Conservation (phyloP, 768 basidiomycete species). For the Mycena galericulata region DNA sequence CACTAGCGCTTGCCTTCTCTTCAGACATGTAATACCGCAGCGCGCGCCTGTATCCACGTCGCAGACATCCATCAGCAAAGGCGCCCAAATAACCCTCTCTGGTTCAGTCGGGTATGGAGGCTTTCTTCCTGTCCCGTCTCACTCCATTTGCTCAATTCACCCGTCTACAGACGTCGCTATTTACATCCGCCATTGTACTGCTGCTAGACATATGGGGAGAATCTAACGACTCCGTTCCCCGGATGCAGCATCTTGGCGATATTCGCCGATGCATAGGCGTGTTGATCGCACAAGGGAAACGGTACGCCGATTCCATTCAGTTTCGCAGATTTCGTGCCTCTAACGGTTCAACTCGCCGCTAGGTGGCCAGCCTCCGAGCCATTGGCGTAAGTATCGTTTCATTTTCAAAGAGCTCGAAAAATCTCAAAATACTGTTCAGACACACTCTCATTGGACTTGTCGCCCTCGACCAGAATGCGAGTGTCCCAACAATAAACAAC, state of each 20-base stretch:
- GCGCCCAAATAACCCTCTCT: slow-evolving; percentile 22
- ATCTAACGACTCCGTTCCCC: background rate
- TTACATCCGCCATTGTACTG: slow-evolving; percentile 23
- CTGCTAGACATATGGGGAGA: slow-evolving; percentile 24
- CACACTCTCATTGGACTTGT: too few relatives aligned
- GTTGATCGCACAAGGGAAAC: background rate
- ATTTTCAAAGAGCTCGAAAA: too few relatives aligned
- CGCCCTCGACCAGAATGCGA: too few relatives aligned
- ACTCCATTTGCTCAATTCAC: too few relatives aligned
- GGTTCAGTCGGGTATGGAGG: slow-evolving; percentile 24
- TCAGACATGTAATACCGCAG: slow-evolving; percentile 74
- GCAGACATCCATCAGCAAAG: slow-evolving; percentile 57
- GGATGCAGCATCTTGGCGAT: slow-evolving; percentile 3
- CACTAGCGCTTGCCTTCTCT: slow-evolving; percentile 62
- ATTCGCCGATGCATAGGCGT: slow-evolving; percentile 15
- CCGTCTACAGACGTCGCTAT: slow-evolving; percentile 18
- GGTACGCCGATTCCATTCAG: too few relatives aligned
- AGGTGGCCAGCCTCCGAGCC: slow-evolving; percentile 9
- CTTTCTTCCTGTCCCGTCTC: too few relatives aligned
- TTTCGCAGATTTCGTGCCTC: too few relatives aligned
- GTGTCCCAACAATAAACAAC: too few relatives aligned
- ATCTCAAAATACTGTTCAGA: too few relatives aligned
- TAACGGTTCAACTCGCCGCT: too few relatives aligned
- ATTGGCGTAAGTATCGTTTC: slow-evolving; percentile 2
- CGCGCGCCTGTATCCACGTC: slow-evolving; percentile 68